Percentiles rank a stretch among this genome's conserved stretches.
Evolutionary conservation across 805 yeast species (phyloP).

Genomic region (Candida stauntonica): DNA sequence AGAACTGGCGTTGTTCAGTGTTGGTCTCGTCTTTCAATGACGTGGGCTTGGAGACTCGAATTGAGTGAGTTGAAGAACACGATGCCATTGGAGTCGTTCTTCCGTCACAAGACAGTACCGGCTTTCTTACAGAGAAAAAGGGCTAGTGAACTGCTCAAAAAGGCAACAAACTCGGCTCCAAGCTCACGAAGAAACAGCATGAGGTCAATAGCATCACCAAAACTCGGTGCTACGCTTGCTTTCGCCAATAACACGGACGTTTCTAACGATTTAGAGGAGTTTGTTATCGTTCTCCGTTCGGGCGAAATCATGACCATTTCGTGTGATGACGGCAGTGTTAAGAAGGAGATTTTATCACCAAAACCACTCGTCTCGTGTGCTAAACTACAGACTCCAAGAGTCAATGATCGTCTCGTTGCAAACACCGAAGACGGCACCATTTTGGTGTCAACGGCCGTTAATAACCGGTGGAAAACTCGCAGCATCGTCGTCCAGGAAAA

Average conservation of each 20-base stretch:
- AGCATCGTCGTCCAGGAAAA: constrained; percentile 44
- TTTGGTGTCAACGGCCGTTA: constrained; percentile 54
- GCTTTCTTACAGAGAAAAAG: constrained; percentile 36
- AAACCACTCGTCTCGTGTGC: constrained; percentile 45
- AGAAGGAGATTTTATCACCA: constrained; percentile 30
- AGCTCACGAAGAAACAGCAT: constrained; percentile 32
- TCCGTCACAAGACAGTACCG: constrained; percentile 50
- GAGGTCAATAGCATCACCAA: constrained; percentile 27
- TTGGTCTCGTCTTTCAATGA: constrained; percentile 51
- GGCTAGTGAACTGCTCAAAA: constrained; percentile 18
- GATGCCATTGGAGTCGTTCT: constrained; percentile 52
- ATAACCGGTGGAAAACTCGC: constrained; percentile 61
- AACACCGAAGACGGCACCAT: constrained; percentile 45
- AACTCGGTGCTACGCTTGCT: constrained; percentile 18
- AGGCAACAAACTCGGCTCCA: constrained; percentile 9
- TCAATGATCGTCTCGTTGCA: constrained; percentile 66
- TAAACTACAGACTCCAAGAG: constrained; percentile 63
- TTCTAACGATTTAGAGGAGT: constrained; percentile 31
- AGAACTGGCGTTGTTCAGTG: constrained; percentile 51
- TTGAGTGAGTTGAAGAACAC: constrained; percentile 32
- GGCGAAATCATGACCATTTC: constrained; percentile 48
- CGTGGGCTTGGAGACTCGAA: constrained; percentile 52
- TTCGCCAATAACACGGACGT: constrained; percentile 23
- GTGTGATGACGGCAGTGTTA: constrained; percentile 44
- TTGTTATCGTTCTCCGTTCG: constrained; percentile 46